A percentile compares a stretch with the other conserved stretches of the same genome.
phyloP scores from a whole-genome alignment of 1,284 basidiomycete genomes.

The Sparassis latifolia region DNA sequence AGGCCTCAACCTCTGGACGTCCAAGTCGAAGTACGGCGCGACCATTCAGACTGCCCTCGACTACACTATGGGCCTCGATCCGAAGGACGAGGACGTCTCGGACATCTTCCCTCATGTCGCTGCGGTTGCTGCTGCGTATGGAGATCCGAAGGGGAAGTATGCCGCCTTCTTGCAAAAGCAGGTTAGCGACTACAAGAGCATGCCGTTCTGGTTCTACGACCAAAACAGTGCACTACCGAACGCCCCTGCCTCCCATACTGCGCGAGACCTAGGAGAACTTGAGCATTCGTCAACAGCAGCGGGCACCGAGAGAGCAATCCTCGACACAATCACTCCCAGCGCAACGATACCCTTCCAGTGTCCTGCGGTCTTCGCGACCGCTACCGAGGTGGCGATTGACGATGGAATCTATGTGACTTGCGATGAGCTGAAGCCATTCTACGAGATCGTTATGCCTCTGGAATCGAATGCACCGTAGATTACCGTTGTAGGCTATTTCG shows the following conservation, averaged over 20 bases:
- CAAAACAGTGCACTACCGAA: slow-evolving; percentile 30
- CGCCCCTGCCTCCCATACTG: slow-evolving; percentile 19
- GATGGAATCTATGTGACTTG: slow-evolving; percentile 43
- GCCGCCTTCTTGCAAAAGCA: slow-evolving; percentile 39
- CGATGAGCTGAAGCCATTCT: slow-evolving; percentile 37
- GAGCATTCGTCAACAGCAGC: background rate
- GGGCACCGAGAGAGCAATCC: background rate
- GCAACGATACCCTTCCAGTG: slow-evolving; percentile 31
- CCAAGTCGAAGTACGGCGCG: slow-evolving; percentile 42
- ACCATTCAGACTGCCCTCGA: slow-evolving; percentile 54
- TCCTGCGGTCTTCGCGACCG: slow-evolving; percentile 33
- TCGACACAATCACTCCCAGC: background rate
- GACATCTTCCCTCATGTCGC: slow-evolving; percentile 50
- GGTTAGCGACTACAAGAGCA: slow-evolving; percentile 30
- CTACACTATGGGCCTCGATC: slow-evolving; percentile 40
- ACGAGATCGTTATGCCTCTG: slow-evolving; percentile 15
- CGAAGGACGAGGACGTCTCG: slow-evolving; percentile 36
- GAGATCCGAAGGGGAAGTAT: slow-evolving; percentile 50
- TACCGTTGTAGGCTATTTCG: too few relatives aligned
- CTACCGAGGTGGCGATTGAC: slow-evolving; percentile 37
- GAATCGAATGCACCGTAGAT: background rate
- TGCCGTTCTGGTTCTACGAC: slow-evolving; percentile 48
- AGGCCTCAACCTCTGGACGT: slow-evolving; percentile 44
- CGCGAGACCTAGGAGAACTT: slow-evolving; percentile 8
- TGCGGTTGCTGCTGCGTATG: slow-evolving; percentile 46